A percentile compares a stretch with the other conserved stretches of the same genome.
phyloP scores from a whole-genome alignment of 2,329 filamentous ascomycete species.

The Polychaeton citri region DNA sequence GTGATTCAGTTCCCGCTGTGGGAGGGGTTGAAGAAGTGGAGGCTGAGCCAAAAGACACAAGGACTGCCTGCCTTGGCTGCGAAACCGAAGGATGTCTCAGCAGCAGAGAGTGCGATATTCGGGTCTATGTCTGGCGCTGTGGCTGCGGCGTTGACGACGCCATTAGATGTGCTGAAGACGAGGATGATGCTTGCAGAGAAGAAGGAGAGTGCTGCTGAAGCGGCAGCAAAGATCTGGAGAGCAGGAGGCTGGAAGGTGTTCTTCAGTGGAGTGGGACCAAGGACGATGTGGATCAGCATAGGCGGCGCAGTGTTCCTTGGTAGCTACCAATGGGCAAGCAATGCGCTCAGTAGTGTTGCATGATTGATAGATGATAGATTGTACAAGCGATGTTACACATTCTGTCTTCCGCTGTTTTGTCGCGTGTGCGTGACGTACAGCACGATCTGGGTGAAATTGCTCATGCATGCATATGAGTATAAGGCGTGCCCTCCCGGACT shows the following conservation, averaged over 20 bases:
- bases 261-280: conserved; percentile 64
- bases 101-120: conserved; percentile 69
- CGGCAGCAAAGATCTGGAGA: conserved; percentile 52
- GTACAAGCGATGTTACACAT: too few species aligned
- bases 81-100: conserved; percentile 40
- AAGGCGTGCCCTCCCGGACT: too few species aligned
- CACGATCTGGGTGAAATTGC: too few species aligned
- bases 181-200: conserved; percentile 79
- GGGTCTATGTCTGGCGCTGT: conserved; percentile 74
- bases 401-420: too few species aligned
- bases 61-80: conserved; percentile 8
- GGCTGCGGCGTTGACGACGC: conserved; percentile 79
- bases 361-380: too few species aligned
- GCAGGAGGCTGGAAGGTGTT: conserved; percentile 55
- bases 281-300: conserved; percentile 87
- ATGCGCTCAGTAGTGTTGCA: conserved; percentile 59
- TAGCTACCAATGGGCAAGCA: conserved; percentile 80
- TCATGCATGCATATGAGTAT: too few species aligned
- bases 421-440: too few species aligned
- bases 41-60: conserved; percentile 30
- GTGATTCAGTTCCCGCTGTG: conserved; percentile 95
- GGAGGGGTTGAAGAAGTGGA: conserved; percentile 77
- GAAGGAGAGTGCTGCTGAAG: conserved; percentile 43
- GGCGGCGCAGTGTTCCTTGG: conserved; percentile 91
- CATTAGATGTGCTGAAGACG: conserved; percentile 92